phyloP scores from a whole-genome alignment of 257 asterid species.

The Forsythia suspensa region DNA sequence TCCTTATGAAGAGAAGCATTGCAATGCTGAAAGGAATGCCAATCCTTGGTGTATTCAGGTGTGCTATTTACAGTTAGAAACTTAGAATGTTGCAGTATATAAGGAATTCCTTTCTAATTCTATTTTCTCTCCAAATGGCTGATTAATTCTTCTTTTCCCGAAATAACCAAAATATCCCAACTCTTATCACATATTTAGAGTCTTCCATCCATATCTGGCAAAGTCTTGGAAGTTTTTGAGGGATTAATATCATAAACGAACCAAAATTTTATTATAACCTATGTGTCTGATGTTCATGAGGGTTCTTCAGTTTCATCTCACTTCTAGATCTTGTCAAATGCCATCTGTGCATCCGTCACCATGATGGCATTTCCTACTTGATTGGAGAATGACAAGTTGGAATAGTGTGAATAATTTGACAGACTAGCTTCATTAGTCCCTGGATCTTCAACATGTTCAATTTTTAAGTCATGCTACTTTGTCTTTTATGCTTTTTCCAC shows the following conservation, averaged over 20 bases:
- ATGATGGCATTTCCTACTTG: not conserved
- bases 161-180: not conserved
- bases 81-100: not conserved
- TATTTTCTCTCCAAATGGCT: not conserved
- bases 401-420: not conserved
- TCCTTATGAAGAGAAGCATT: slow-evolving; percentile 90
- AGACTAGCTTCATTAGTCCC: slow-evolving; percentile 4
- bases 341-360: not conserved
- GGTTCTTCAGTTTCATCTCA: not conserved
- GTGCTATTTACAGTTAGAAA: slow-evolving; percentile 13
- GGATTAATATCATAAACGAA: not conserved
- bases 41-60: slow-evolving; percentile 95
- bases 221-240: not conserved
- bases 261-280: not conserved
- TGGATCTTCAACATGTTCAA: not conserved
- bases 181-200: not conserved
- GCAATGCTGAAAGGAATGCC: slow-evolving; percentile 96
- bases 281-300: not conserved
- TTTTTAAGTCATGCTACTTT: not conserved
- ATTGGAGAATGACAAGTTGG: not conserved
- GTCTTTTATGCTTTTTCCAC: not conserved
- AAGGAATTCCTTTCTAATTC: not conserved
- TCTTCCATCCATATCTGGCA: not conserved
- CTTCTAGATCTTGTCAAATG: slow-evolving; percentile 7
- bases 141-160: not conserved